Evolutionary conservation across 768 basidiomycete species (phyloP).

Genomic region (Austroboletus festivus): DNA sequence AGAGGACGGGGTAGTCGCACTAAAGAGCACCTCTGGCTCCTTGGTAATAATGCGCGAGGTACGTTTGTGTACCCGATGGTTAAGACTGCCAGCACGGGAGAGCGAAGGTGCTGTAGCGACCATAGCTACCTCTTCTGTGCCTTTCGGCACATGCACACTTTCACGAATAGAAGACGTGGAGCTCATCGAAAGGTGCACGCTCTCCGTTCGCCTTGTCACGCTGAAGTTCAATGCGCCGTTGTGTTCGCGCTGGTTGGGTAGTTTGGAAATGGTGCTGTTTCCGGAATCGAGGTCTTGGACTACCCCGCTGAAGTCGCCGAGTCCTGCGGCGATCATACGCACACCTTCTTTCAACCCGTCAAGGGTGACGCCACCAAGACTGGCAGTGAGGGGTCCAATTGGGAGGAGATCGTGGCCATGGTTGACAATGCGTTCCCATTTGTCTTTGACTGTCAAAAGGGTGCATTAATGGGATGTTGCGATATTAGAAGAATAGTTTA

Average conservation of each 20-base stretch:
- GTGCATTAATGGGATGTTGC: background rate
- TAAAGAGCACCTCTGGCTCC: background rate
- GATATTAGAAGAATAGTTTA: too few species aligned
- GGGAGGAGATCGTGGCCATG: slow-evolving; percentile 37
- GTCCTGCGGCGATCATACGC: slow-evolving; percentile 52
- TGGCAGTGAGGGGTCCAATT: background rate
- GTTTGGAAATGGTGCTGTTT: background rate
- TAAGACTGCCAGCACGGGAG: slow-evolving; percentile 17
- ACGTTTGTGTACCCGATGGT: slow-evolving; percentile 13
- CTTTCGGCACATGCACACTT: background rate
- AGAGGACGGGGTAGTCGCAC: background rate
- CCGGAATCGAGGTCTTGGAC: slow-evolving; percentile 8
- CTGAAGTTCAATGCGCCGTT: slow-evolving; percentile 24
- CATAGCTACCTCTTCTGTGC: background rate
- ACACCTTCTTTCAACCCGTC: slow-evolving; percentile 68
- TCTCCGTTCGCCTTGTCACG: slow-evolving; percentile 20
- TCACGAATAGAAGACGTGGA: slow-evolving; percentile 46
- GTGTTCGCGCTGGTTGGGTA: slow-evolving; percentile 5
- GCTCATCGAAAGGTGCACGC: slow-evolving; percentile 42
- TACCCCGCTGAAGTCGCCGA: slow-evolving; percentile 30
- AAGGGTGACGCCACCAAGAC: slow-evolving; percentile 30
- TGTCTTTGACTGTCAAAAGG: slow-evolving; percentile 58
- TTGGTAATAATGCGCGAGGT: background rate
- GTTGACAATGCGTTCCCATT: slow-evolving; percentile 79
- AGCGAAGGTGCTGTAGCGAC: slow-evolving; percentile 5